phyloP scores from a whole-genome alignment of 129 eudicot species.

The Ambrosia trifida region DNA sequence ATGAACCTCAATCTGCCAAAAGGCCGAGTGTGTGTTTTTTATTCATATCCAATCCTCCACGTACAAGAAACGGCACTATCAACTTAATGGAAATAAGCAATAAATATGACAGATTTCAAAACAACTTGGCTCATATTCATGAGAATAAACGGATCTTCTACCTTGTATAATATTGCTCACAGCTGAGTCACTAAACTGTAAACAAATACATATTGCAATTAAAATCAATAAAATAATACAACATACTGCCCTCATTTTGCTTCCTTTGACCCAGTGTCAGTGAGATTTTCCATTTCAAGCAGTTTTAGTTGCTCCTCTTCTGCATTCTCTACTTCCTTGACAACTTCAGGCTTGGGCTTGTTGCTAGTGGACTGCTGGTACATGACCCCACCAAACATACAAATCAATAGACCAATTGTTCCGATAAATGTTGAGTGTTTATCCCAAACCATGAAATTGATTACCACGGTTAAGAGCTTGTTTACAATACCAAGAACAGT shows the following conservation, averaged over 20 bases:
- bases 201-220: neutral
- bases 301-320: conserved; percentile 69
- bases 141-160: no score
- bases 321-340: conserved; percentile 33
- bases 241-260: conserved; percentile 33
- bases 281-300: conserved; percentile 62
- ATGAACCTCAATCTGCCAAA: neutral
- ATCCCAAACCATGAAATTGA: conserved; percentile 92
- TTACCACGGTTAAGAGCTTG: conserved; percentile 90
- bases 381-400: conserved; percentile 92
- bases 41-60: neutral
- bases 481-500: conserved; percentile 97
- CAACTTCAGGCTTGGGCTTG: conserved; percentile 47
- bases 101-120: neutral
- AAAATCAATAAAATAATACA: neutral
- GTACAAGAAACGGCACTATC: neutral
- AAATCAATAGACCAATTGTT: conserved; percentile 89
- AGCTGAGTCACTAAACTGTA: neutral
- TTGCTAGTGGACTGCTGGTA: conserved; percentile 85
- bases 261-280: conserved; percentile 28
- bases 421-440: conserved; percentile 84
- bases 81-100: neutral
- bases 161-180: conserved; percentile 1
- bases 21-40: neutral
- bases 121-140: neutral